Evolutionary conservation across 1,139 yeast genomes (phyloP).

Genomic region (Geotrichum citri-aurantii): DNA sequence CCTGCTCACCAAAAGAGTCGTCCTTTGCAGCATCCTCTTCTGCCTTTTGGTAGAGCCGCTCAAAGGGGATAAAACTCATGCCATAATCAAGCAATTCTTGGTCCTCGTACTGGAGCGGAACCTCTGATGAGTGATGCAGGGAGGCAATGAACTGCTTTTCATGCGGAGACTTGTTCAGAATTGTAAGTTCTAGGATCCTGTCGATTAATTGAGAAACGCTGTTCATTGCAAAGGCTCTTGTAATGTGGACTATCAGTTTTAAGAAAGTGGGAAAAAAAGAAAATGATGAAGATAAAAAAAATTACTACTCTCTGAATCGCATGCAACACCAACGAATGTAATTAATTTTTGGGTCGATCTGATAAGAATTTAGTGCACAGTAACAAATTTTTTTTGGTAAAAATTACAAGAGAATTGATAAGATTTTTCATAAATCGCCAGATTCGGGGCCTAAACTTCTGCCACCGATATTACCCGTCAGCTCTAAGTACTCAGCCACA

Average conservation of each 20-base stretch:
- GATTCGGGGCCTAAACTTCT: neutral
- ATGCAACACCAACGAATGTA: neutral
- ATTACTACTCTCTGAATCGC: neutral
- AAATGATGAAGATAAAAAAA: neutral
- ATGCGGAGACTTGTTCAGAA: neutral
- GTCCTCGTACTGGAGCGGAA: constrained; percentile 38
- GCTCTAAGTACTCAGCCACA: constrained; percentile 34
- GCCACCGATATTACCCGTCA: constrained; percentile 20
- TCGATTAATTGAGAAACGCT: neutral
- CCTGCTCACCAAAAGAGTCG: constrained; percentile 50
- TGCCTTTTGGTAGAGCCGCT: constrained; percentile 36
- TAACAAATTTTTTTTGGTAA: neutral
- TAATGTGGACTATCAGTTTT: neutral
- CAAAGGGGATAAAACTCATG: constrained; percentile 39
- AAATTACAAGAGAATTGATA: neutral
- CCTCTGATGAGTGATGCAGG: constrained; percentile 14
- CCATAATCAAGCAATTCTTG: constrained; percentile 37
- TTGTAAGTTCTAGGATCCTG: neutral
- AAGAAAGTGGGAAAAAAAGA: neutral
- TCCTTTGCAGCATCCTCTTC: constrained; percentile 36
- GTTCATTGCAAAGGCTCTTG: neutral
- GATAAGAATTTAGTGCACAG: neutral
- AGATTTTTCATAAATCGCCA: neutral
- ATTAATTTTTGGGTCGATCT: neutral
- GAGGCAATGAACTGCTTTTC: constrained; percentile 8